Evolutionary conservation across 2,329 filamentous ascomycete species (phyloP).

Genomic region (Botrytis galanthina): DNA sequence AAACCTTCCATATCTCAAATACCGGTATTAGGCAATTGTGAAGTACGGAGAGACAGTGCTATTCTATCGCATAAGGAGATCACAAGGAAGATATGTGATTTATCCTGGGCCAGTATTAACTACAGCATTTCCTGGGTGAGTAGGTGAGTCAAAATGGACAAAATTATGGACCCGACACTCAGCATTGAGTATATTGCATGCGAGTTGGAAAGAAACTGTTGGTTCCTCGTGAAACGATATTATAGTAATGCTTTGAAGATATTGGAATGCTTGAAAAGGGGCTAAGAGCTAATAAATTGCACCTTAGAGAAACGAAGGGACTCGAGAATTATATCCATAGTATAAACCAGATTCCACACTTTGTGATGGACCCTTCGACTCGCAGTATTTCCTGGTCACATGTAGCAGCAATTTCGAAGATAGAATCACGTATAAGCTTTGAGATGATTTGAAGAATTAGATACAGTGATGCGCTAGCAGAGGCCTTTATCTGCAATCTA

Average conservation of each 20-base stretch:
- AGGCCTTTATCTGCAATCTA: background rate
- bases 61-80: background rate
- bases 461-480: background rate
- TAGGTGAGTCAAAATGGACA: background rate
- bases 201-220: background rate
- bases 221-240: background rate
- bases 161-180: background rate
- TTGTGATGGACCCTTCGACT: too few relatives aligned
- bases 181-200: background rate
- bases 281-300: background rate
- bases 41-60: background rate
- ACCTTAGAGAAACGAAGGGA: background rate
- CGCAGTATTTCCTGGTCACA: too few relatives aligned
- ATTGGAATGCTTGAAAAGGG: background rate
- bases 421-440: too few relatives aligned
- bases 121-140: background rate
- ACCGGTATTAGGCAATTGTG: background rate
- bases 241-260: background rate
- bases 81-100: background rate
- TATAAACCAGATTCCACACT: background rate
- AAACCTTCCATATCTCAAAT: background rate
- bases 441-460: background rate
- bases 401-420: too few relatives aligned
- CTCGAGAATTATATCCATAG: background rate
- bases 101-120: background rate